Evolutionary conservation across 208 protist genomes (phyloP).

Genomic region (Leptomonas pyrrhocoris): DNA sequence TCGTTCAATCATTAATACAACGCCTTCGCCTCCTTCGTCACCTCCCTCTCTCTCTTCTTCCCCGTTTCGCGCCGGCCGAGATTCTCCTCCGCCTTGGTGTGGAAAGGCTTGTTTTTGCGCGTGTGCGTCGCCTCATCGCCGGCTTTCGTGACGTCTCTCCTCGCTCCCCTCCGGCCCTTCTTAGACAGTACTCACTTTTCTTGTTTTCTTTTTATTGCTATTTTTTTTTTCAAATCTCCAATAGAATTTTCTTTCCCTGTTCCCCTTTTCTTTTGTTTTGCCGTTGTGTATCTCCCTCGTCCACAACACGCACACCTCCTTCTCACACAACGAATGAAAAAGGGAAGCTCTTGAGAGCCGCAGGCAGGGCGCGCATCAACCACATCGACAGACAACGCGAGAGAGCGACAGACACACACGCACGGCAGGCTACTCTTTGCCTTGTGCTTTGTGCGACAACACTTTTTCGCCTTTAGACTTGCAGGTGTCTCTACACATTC

Average conservation of each 20-base stretch:
- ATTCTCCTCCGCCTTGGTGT: background rate
- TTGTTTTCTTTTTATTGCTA: background rate
- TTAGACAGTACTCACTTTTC: background rate
- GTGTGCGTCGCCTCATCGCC: no score
- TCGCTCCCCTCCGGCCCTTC: no score
- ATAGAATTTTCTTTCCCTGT: background rate
- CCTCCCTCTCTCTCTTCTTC: background rate
- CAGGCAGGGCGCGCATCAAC: background rate
- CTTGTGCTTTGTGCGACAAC: no score
- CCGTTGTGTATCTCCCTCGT: background rate
- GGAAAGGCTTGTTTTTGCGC: no score
- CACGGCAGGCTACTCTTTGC: no score
- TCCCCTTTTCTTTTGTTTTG: constrained; percentile 7
- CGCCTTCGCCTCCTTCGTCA: background rate
- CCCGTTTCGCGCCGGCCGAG: background rate
- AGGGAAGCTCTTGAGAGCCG: background rate
- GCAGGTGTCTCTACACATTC: no score
- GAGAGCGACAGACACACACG: background rate
- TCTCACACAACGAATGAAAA: background rate
- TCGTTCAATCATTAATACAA: constrained; percentile 25
- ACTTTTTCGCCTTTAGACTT: no score
- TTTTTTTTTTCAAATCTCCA: background rate
- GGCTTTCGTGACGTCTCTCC: no score
- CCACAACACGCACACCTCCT: background rate
- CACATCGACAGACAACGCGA: background rate